Conservation (phyloP, 192 early-diverging fungal species). For the Linnemannia exigua region DNA sequence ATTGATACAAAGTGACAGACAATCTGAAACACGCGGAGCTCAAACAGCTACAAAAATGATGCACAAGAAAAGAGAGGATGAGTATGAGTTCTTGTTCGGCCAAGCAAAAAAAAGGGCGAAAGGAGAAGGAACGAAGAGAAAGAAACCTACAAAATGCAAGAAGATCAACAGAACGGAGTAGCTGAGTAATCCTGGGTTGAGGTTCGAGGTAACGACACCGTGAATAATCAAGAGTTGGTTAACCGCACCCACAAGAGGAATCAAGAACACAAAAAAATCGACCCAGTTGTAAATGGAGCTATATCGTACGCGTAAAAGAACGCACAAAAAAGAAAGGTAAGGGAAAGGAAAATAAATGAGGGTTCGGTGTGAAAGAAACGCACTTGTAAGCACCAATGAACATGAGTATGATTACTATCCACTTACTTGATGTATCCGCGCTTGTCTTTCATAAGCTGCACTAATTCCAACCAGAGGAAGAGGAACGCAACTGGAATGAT, state of each 20-base stretch:
- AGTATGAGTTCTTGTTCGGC: too few relatives aligned
- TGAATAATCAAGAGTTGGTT: background rate
- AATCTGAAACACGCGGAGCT: background rate
- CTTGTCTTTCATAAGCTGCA: constrained; percentile 7
- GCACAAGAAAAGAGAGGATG: background rate
- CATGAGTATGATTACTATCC: too few relatives aligned
- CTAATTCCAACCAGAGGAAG: constrained; percentile 23
- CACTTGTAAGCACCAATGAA: too few relatives aligned
- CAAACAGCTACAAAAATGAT: constrained; percentile 11
- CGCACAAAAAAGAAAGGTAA: too few relatives aligned
- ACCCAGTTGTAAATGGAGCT: constrained; percentile 22
- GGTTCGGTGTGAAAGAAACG: too few relatives aligned
- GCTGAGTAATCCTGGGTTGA: background rate
- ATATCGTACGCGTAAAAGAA: too few relatives aligned
- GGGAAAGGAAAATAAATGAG: background rate
- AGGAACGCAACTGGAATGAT: constrained; percentile 4
- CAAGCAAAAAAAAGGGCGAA: too few relatives aligned
- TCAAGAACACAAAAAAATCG: constrained; percentile 13
- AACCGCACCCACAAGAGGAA: constrained; percentile 17
- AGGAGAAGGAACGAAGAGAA: too few relatives aligned
- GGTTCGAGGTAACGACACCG: background rate
- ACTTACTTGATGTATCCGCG: background rate
- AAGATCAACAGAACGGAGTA: constrained; percentile 23
- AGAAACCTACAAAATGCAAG: constrained; percentile 25
- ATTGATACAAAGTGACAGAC: constrained; percentile 15